Evolutionary conservation across 257 asterid genomes (phyloP).

Genomic region (Solanum clarkiae): DNA sequence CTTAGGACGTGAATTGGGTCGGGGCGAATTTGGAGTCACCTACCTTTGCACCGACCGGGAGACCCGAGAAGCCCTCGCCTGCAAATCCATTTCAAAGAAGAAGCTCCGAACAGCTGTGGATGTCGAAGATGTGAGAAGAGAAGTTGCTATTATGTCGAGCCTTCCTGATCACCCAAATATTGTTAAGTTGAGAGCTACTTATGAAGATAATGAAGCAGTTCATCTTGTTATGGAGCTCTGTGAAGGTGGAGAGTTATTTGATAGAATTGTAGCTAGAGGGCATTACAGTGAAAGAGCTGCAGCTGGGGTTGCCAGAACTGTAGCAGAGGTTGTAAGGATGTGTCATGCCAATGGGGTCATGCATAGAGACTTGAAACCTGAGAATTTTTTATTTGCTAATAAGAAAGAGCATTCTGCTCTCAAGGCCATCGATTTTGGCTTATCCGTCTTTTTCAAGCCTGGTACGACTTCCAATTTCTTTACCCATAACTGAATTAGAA

Average conservation of each 20-base stretch:
- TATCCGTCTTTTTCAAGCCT: slow-evolving; percentile 77
- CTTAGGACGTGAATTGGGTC: slow-evolving; percentile 88
- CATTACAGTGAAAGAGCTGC: slow-evolving; percentile 97
- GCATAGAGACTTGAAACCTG: slow-evolving; percentile 98
- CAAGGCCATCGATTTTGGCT: slow-evolving; percentile 79
- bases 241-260: slow-evolving; percentile 90
- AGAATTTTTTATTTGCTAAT: slow-evolving; percentile 76
- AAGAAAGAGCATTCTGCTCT: slow-evolving; percentile 78
- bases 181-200: slow-evolving; percentile 78
- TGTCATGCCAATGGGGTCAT: slow-evolving; percentile 77
- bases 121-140: slow-evolving; percentile 84
- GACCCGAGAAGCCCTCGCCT: slow-evolving; percentile 68
- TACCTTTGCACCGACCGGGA: slow-evolving; percentile 87
- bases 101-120: slow-evolving; percentile 83
- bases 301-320: slow-evolving; percentile 53
- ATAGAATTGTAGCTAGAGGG: slow-evolving; percentile 87
- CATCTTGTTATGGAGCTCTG: slow-evolving; percentile 92
- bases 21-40: slow-evolving; percentile 90
- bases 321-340: slow-evolving; percentile 79
- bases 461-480: slow-evolving; percentile 21
- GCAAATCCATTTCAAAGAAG: slow-evolving; percentile 89
- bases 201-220: slow-evolving; percentile 87
- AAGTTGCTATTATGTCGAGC: slow-evolving; percentile 86
- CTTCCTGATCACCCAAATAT: slow-evolving; percentile 73
- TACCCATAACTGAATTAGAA: not conserved